A percentile compares a stretch with the other conserved stretches of the same genome.
Conservation (phyloP, 2,329 filamentous ascomycete genomes). For the Phialophora verrucosa region DNA sequence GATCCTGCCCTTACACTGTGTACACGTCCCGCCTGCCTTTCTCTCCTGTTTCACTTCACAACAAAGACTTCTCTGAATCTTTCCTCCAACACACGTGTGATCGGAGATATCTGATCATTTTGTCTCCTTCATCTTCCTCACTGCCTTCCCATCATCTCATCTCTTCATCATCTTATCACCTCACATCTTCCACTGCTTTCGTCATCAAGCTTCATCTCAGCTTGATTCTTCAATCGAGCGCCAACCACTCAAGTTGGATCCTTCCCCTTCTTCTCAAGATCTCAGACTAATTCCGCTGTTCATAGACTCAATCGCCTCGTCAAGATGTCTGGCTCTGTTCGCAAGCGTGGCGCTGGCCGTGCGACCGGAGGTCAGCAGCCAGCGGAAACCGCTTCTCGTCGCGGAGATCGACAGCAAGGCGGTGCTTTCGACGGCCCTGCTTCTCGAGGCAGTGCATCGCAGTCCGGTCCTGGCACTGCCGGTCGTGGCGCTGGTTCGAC, state of each 20-base stretch:
- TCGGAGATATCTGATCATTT: background rate
- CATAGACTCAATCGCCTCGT: slow-evolving; percentile 10
- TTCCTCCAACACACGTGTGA: background rate
- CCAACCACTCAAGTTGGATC: background rate
- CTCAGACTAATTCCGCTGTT: slow-evolving; percentile 14
- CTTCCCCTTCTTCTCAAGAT: slow-evolving; percentile 2
- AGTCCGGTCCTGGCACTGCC: slow-evolving; percentile 30
- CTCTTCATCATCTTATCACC: slow-evolving; percentile 2
- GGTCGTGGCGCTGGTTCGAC: slow-evolving; percentile 27
- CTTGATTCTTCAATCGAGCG: background rate
- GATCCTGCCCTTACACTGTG: background rate
- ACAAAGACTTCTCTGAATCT: slow-evolving; percentile 1
- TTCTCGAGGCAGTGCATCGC: slow-evolving; percentile 36
- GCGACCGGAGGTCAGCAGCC: slow-evolving; percentile 42
- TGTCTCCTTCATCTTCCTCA: background rate
- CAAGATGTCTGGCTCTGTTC: slow-evolving; percentile 37
- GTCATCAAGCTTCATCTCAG: background rate
- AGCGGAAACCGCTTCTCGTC: slow-evolving; percentile 40
- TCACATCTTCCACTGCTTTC: slow-evolving; percentile 6
- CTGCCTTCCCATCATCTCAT: background rate
- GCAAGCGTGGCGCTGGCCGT: slow-evolving; percentile 37
- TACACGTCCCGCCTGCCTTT: slow-evolving; percentile 7
- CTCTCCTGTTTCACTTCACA: slow-evolving; percentile 16
- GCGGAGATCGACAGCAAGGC: slow-evolving; percentile 28
- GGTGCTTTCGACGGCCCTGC: slow-evolving; percentile 40